phyloP scores from a whole-genome alignment of 2,329 filamentous ascomycete species.

The Coniochaeta ligniaria region DNA sequence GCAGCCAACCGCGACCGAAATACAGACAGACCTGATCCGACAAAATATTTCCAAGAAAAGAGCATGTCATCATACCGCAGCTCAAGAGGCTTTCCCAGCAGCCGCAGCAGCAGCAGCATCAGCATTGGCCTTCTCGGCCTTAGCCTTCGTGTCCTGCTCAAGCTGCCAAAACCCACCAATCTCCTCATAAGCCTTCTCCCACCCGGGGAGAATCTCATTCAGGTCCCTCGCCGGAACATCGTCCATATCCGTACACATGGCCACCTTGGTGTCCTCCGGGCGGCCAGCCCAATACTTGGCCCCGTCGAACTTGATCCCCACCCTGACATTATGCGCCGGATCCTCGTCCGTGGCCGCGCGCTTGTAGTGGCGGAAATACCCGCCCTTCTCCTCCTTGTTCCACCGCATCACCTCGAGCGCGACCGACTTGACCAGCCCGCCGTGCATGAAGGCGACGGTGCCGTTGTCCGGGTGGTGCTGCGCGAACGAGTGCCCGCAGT shows the following conservation, averaged over 20 bases:
- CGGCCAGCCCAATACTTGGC: slow-evolving; percentile 7
- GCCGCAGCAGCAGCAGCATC: background rate
- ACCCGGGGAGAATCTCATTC: slow-evolving; percentile 9
- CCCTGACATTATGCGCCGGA: slow-evolving; percentile 3
- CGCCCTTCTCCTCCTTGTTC: slow-evolving; percentile 16
- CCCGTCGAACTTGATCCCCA: slow-evolving; percentile 10
- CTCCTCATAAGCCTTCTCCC: slow-evolving; percentile 5
- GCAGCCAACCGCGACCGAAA: background rate
- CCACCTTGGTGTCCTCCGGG: slow-evolving; percentile 3
- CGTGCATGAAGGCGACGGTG: slow-evolving; percentile 21
- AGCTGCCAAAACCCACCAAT: slow-evolving; percentile 9
- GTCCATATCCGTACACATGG: slow-evolving; percentile 11
- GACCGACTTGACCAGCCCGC: slow-evolving; percentile 22
- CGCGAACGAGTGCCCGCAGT: slow-evolving; percentile 24
- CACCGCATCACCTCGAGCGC: slow-evolving; percentile 14
- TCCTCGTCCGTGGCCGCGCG: slow-evolving; percentile 4
- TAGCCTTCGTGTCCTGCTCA: background rate
- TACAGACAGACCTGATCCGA: background rate
- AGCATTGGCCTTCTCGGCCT: slow-evolving; percentile 11
- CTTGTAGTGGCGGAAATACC: slow-evolving; percentile 22
- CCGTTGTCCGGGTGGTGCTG: slow-evolving; percentile 23
- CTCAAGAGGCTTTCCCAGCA: background rate
- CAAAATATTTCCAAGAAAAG: background rate
- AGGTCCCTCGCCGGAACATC: slow-evolving; percentile 9
- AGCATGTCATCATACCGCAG: background rate